Evolutionary conservation across 371 early-diverging fungal species (phyloP).

Genomic region (Gilbertella persicaria): DNA sequence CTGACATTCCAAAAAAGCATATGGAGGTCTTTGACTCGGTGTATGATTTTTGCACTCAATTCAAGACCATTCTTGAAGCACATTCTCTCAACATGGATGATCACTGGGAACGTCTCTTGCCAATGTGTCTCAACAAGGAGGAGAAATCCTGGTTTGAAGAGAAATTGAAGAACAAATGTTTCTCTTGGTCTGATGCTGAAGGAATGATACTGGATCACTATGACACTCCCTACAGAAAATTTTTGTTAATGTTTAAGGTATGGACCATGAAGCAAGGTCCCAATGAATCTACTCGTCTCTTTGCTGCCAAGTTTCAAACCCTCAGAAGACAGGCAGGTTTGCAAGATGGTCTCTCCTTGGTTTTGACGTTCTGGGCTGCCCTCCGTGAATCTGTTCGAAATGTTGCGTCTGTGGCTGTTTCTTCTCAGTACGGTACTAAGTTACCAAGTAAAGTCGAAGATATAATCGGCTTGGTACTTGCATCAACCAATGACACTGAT

Average conservation of each 20-base stretch:
- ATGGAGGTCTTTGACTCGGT: too few species aligned
- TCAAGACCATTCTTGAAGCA: too few species aligned
- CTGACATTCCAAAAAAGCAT: too few species aligned
- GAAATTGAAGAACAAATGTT: background rate
- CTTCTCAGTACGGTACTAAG: background rate
- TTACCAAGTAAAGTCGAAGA: background rate
- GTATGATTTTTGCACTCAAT: too few species aligned
- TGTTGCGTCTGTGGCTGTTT: background rate
- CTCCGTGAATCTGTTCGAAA: background rate
- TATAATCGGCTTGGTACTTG: background rate
- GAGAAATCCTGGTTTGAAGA: conserved; percentile 6
- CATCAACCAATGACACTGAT: background rate
- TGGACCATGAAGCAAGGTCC: background rate
- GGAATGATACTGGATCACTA: background rate
- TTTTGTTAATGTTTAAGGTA: background rate
- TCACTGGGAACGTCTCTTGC: conserved; percentile 8
- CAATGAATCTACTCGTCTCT: background rate
- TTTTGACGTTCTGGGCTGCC: too few species aligned
- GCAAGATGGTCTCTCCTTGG: background rate
- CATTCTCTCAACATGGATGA: too few species aligned
- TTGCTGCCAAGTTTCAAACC: background rate
- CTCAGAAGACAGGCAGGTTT: background rate
- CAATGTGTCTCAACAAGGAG: background rate
- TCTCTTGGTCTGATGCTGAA: background rate
- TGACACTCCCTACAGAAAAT: conserved; percentile 7